Conservation (phyloP, 306 rosid species). For the Cucumis cinereus region DNA sequence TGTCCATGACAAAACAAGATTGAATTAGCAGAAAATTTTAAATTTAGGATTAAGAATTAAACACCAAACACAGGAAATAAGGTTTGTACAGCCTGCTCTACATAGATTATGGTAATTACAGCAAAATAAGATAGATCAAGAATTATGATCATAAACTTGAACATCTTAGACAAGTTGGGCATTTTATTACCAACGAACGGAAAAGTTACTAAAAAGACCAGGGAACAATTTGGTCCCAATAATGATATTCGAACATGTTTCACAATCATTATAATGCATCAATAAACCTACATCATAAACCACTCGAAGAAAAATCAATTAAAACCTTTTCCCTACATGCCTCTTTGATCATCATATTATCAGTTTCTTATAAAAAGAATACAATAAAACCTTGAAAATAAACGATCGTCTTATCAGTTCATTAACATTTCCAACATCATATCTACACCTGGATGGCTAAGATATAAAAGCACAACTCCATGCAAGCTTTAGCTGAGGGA, state of each 20-base stretch:
- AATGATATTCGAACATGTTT: not conserved
- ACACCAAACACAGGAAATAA: not conserved
- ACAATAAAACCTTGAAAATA: not conserved
- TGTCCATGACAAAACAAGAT: conserved; percentile 22
- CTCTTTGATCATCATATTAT: too few species aligned
- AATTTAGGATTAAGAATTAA: not conserved
- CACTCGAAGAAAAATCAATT: not conserved
- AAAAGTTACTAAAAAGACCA: not conserved
- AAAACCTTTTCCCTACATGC: not conserved
- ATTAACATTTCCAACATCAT: not conserved
- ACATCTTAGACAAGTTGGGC: not conserved
- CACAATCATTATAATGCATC: not conserved
- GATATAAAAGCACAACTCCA: not conserved
- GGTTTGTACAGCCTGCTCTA: not conserved
- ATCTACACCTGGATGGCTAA: not conserved
- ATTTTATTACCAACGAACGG: not conserved
- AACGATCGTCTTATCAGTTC: not conserved
- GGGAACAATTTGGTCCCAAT: not conserved
- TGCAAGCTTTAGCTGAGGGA: not conserved
- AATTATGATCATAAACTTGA: not conserved
- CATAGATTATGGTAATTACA: not conserved
- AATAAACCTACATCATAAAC: not conserved
- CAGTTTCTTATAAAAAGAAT: too few species aligned
- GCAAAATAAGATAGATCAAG: not conserved
- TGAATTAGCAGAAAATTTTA: not conserved